Evolutionary conservation across 176 grass and related monocot species (phyloP), one percentile per base, ranked within the genome.

Genomic region (Poa pratensis): DNA sequence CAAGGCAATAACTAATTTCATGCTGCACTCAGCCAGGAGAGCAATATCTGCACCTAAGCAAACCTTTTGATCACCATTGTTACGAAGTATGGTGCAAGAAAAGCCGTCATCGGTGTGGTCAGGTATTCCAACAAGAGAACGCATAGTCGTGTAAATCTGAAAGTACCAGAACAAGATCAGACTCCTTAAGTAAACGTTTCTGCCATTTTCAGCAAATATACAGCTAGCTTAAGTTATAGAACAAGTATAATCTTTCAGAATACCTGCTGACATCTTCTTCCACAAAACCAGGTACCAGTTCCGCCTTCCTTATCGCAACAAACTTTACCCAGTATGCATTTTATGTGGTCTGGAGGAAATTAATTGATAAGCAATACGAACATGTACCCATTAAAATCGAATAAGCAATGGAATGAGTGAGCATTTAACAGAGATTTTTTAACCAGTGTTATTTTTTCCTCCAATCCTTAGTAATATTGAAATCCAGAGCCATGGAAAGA

Each of bases 11-110:
- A 94, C 75, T 80, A 98, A 82, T 94, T 98, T 98, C 78, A 88
- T 90, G 86, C 90, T 98, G 91, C 96, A 98, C 77, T 98, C 96
- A 83, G 93, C 89, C 83, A 92, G 75, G 49, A 94, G 73, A 80
- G 93, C 86, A 87, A 94, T 90, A 30, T 87, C 89, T 70, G 86
- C 40, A 71, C 87, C 74, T 17, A 81, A 48, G 40, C 30, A 81
- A 68, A 94, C 51, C 81, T 89, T 94, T 71, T 90, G 83, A 77
- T 98, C 88, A 78, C 83, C 83, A 70, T 94, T 94, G 78, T 79
- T 95, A 55, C 73, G 87, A 84, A 98, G 88, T 90, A 92, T 45
- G 27, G 84, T 94, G 80, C 69, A 95, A 74, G 89, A 92, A 20
- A 94, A 89, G 7, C 70, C 91, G 79, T 92, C 58, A 18, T 77